Conservation (phyloP, 306 rosid genomes). For the Prunus mongolica region DNA sequence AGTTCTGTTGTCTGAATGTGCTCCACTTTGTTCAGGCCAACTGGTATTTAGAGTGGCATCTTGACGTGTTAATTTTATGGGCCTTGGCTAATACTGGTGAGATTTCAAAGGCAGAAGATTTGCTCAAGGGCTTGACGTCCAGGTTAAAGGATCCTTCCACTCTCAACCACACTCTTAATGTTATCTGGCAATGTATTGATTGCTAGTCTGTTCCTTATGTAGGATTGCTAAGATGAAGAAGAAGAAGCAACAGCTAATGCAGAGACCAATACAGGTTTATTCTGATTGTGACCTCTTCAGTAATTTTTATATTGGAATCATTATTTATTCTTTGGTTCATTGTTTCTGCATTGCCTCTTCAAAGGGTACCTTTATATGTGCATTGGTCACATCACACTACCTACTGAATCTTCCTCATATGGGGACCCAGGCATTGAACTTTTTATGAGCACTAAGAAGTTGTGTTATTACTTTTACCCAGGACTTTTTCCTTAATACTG, state of each 20-base stretch:
- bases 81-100: constrained; percentile 59
- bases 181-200: constrained; percentile 5
- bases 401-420: background rate
- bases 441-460: background rate
- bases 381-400: background rate
- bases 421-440: background rate
- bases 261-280: constrained; percentile 60
- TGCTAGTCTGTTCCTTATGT: background rate
- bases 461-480: background rate
- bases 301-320: background rate
- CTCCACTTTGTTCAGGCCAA: constrained; percentile 40
- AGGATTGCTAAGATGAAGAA: constrained; percentile 56
- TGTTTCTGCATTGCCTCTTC: background rate
- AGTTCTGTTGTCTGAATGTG: background rate
- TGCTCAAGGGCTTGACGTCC: constrained; percentile 58
- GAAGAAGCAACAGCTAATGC: constrained; percentile 60
- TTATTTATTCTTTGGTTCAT: background rate
- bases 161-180: background rate
- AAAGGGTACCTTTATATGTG: background rate
- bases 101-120: constrained; percentile 56
- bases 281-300: constrained; percentile 5
- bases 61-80: constrained; percentile 66
- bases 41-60: constrained; percentile 83
- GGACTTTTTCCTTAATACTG: background rate
- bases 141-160: constrained; percentile 43